Evolutionary conservation across 305 asterid species (phyloP), one percentile per base, ranked within the genome.

Genomic region (Petunia hybrid): DNA sequence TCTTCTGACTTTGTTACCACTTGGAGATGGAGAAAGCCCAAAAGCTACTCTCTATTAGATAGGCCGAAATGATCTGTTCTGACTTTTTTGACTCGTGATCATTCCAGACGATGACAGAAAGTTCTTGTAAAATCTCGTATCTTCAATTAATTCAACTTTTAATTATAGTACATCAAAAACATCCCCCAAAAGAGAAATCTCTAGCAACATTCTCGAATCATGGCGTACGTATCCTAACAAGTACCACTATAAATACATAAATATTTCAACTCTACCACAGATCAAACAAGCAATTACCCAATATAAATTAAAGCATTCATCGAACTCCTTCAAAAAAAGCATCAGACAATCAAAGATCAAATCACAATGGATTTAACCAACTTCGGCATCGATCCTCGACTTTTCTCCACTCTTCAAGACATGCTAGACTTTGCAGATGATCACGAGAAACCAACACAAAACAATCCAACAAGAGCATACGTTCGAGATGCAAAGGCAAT

Each of bases 401-500:
- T 82, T 14, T 41, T 82, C 64, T 79, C 84, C n/a, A 81, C 88
- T 36, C 51, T 83, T 45, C 88, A 85, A 51, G 83, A 87, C 57
- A 71, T 87, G 82, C 16, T 87, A 22, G 88, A 87, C 53, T 57
- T 71, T 73, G 7, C 63, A 46, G 84, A 86, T 12, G 86, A 79
- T 36, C 61, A 22, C 71, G 84, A 83, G 43, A 76, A 64, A 35
- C 7, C 81, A 2, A 7, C 78, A 7, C 77, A 68, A n/a, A 83
- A 77, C 70, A 82, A 59, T 8, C 87, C 89, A 1, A 53, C 88
- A 4, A 76, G 82, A 48, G 55, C 90, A 69, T 86, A 65, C 66
- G 83, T 82, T 1, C 85, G 85, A 13, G 85, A 85, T 41, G 84
- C 88, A 3, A 82, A 77, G 59, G 88, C 88, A 2, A 82, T 80